These are phyloP conservation scores for Goffeauzyma gilvescens DNA, from an alignment of 768 basidiomycete species.

Conservation along the genomic window DNA sequence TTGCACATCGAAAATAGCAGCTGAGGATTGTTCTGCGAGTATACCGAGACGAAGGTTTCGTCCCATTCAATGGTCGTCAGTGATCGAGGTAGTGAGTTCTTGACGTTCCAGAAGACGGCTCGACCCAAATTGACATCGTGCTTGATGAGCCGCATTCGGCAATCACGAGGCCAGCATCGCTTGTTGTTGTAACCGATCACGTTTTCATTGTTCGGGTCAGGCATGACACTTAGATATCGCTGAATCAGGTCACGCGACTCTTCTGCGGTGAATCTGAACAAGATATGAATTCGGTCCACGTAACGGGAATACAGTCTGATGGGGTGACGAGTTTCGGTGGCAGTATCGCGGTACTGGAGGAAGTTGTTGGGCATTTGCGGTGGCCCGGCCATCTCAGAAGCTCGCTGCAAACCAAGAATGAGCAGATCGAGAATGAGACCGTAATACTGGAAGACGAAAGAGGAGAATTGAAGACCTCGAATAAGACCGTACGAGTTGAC, in stretches of 20 bases:
- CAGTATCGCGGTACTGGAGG: constrained; percentile 84
- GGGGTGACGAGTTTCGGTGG: constrained; percentile 92
- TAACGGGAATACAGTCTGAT: constrained; percentile 95
- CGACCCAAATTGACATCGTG: constrained; percentile 97
- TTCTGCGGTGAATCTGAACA: constrained; percentile 94
- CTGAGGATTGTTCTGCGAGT: constrained; percentile 93
- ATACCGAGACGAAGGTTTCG: constrained; percentile 90
- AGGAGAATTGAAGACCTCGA: constrained; percentile 92
- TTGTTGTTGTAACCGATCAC: constrained; percentile 99
- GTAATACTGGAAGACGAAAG: constrained; percentile 98
- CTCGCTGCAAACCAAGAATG: constrained; percentile 89
- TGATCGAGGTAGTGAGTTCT: constrained; percentile 84
- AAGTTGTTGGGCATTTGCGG: constrained; percentile 96
- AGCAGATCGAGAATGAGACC: constrained; percentile 87
- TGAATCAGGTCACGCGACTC: constrained; percentile 95
- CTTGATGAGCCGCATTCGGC: constrained; percentile 96
- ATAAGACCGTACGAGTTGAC: constrained; percentile 94
- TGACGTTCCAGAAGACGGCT: constrained; percentile 99
- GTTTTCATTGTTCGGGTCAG: constrained; percentile 95
- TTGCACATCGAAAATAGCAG: constrained; percentile 95
- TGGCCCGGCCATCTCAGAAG: constrained; percentile 97
- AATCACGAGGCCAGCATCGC: constrained; percentile 97
- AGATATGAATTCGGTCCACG: constrained; percentile 80
- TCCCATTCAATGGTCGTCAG: constrained; percentile 99
- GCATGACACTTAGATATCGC: constrained; percentile 88